Conservation (phyloP, 2,329 filamentous ascomycete genomes). For the Botrytis fabae region DNA sequence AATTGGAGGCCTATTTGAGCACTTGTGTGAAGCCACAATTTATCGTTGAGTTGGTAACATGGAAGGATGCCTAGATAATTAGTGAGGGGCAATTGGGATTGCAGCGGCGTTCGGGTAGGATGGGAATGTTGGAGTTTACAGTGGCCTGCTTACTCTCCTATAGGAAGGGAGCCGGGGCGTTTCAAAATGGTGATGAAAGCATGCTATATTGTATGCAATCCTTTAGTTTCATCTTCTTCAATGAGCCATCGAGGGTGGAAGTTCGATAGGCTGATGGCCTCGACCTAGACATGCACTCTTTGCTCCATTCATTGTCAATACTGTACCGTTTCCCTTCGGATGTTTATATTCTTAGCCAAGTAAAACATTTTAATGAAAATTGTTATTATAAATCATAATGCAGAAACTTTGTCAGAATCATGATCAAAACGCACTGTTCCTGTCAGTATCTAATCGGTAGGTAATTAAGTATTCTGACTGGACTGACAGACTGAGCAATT, state of each 20-base stretch:
- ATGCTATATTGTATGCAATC: not conserved
- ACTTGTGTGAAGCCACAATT: constrained; percentile 47
- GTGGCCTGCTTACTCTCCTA: not conserved
- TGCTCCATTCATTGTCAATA: not conserved
- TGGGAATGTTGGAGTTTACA: not conserved
- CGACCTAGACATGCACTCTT: not conserved
- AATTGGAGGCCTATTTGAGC: constrained; percentile 69
- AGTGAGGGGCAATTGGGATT: not conserved
- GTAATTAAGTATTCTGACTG: not conserved
- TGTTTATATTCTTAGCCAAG: not conserved
- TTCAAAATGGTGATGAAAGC: not conserved
- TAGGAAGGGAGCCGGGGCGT: not conserved
- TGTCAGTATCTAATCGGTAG: not conserved
- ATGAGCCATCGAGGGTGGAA: not conserved
- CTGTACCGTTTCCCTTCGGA: not conserved
- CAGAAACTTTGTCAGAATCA: not conserved
- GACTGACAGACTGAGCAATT: constrained; percentile 11
- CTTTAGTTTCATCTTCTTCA: not conserved
- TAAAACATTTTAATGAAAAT: not conserved
- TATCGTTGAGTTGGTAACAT: constrained; percentile 38
- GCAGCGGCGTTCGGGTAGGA: not conserved
- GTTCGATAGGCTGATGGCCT: not conserved
- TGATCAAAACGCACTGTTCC: not conserved
- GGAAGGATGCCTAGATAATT: constrained; percentile 36
- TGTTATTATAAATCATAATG: not conserved